Evolutionary conservation across 257 asterid species (phyloP), one percentile per base, ranked within the genome.

Genomic region (Leptodermis oblonga): DNA sequence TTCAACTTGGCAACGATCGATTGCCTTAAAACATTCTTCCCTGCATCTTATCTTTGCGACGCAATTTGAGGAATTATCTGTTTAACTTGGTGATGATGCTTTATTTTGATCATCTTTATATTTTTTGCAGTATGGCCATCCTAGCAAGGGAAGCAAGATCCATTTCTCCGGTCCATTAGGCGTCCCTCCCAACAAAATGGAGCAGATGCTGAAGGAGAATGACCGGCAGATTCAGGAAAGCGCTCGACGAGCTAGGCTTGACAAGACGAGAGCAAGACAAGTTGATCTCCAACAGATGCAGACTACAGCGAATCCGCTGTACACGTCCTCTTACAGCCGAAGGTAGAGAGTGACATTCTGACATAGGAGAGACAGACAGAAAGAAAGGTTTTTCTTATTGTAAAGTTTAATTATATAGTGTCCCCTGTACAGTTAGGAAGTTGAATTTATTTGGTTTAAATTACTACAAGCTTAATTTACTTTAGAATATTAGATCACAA

Each of bases 121-220:
- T 22, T 22, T 36, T 28, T 37, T 75, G 64, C 49, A 74, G 76
- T 49, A 78, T 62, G 90, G 77, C 18, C 75, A 78, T 23, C 74
- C 80, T 46, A 75, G 77, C 7, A 82, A 84, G 45, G 90, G 80
- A 73, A 81, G 79, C 73, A 74, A 76, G 31, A 82, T 78, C 65
- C 82, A 86, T 77, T 92, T 92, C 65, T 92, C 98, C 0, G 96
- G 98, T 65, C 94, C 98, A 28, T 59, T 92, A 58, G 72, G 83
- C 4, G 87, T 79, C 53, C 91, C 89, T 34, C 70, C 92, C 26
- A 85, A 80, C 73, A 87, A 87, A 72, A 86, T 89, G 52, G 96
- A 92, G 76, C 94, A 87, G 77, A 82, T 92, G 83, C 94, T 92
- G 48, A 89, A 84, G 78, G 98, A 92, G 69, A 96, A 92, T 6